These are phyloP conservation scores for Trypanosomatidae sp. DNA, from an alignment of 208 protist species.

Conservation along the genomic window DNA sequence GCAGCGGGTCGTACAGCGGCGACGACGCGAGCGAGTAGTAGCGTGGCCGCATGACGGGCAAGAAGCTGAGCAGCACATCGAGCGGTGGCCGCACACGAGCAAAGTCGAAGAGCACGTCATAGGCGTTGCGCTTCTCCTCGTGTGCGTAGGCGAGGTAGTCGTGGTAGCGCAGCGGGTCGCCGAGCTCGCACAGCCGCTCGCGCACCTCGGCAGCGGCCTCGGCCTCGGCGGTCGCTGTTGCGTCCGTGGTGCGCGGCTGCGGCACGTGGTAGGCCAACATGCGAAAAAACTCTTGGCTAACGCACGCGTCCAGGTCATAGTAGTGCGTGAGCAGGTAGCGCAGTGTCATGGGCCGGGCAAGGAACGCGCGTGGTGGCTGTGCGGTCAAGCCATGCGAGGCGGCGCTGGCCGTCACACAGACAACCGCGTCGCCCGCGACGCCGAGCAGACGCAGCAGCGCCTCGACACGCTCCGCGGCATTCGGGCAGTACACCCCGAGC, in stretches of 20 bases:
- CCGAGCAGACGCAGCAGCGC: constrained; percentile 21
- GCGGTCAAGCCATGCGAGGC: constrained; percentile 26
- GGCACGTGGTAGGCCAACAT: constrained; percentile 49
- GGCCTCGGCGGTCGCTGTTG: background rate
- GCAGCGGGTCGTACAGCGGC: constrained; percentile 21
- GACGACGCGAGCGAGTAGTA: constrained; percentile 71
- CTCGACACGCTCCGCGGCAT: constrained; percentile 32
- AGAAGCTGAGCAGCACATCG: constrained; percentile 38
- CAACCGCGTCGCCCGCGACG: constrained; percentile 16
- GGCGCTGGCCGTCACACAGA: constrained; percentile 26
- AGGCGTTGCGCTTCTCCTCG: constrained; percentile 80
- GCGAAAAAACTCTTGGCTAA: constrained; percentile 55
- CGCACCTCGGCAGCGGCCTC: constrained; percentile 9
- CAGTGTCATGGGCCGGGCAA: constrained; percentile 26
- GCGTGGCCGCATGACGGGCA: constrained; percentile 48
- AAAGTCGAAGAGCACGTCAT: constrained; percentile 82
- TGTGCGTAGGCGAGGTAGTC: constrained; percentile 72
- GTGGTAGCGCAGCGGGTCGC: constrained; percentile 25
- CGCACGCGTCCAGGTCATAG: constrained; percentile 70
- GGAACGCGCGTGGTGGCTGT: constrained; percentile 37
- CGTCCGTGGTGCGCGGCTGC: background rate
- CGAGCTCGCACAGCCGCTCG: constrained; percentile 63
- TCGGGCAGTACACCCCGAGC: constrained; percentile 60
- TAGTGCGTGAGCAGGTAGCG: constrained; percentile 39
- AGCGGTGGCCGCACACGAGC: constrained; percentile 29